These are phyloP conservation scores for Pseudonectria foliicola DNA, from an alignment of 2,329 filamentous ascomycete genomes.

Conservation along the genomic window DNA sequence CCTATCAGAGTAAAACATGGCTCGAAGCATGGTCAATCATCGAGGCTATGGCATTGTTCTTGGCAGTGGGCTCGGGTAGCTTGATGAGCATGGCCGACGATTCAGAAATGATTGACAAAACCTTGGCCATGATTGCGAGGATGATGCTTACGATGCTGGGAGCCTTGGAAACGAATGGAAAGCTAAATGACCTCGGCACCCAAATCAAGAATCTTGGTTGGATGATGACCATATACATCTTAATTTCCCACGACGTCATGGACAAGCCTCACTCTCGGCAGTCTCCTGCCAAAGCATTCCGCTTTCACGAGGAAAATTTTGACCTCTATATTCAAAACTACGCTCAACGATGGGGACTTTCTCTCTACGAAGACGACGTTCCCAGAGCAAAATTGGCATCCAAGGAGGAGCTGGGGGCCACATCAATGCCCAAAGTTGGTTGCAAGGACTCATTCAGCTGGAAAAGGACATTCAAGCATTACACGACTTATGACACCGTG, in stretches of 20 bases:
- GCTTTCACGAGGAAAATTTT: constrained; percentile 15
- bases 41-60: constrained; percentile 23
- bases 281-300: constrained; percentile 9
- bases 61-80: constrained; percentile 1
- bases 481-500: background rate
- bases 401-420: background rate
- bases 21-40: constrained; percentile 35
- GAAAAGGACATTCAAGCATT: background rate
- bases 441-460: background rate
- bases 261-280: constrained; percentile 10
- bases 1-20: constrained; percentile 21
- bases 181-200: constrained; percentile 25
- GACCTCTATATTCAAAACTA: constrained; percentile 28
- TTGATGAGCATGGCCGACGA: constrained; percentile 16
- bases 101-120: constrained; percentile 17
- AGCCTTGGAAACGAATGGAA: constrained; percentile 24
- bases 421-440: background rate
- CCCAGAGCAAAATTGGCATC: background rate
- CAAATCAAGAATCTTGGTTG: constrained; percentile 30
- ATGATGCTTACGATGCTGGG: constrained; percentile 35
- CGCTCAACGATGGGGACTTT: constrained; percentile 27
- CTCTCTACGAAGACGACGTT: constrained; percentile 9
- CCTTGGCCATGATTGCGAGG: constrained; percentile 2
- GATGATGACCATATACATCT: constrained; percentile 31
- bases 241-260: constrained; percentile 12